Percentiles rank a stretch among this genome's conserved stretches.
Conservation (phyloP, 2,329 filamentous ascomycete species). For the Thielaviopsis ethacetica region DNA sequence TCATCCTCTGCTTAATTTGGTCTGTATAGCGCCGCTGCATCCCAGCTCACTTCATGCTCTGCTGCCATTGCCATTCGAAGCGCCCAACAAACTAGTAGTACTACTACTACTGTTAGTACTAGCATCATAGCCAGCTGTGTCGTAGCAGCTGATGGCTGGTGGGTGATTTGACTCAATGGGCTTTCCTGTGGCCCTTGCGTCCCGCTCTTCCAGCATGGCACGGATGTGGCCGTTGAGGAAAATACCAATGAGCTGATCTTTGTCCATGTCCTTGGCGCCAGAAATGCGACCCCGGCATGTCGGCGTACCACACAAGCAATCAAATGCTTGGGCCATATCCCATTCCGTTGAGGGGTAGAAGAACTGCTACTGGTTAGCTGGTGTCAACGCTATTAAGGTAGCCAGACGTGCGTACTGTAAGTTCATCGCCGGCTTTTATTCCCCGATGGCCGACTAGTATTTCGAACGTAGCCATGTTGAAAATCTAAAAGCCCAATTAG, state of each 20-base stretch:
- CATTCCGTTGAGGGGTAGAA: slow-evolving; percentile 66
- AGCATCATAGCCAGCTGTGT: background rate
- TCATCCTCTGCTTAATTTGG: slow-evolving; percentile 16
- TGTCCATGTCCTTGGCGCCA: slow-evolving; percentile 45
- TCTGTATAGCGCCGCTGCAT: slow-evolving; percentile 36
- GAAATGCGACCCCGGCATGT: slow-evolving; percentile 44
- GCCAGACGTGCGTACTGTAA: slow-evolving; percentile 26
- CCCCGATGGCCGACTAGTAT: slow-evolving; percentile 42
- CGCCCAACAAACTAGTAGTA: slow-evolving; percentile 3
- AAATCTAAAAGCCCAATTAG: slow-evolving; percentile 28
- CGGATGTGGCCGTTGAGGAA: slow-evolving; percentile 48
- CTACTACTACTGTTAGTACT: too few species aligned
- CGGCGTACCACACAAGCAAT: slow-evolving; percentile 42
- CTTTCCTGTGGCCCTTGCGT: slow-evolving; percentile 6
- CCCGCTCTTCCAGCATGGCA: slow-evolving; percentile 31
- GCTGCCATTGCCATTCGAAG: slow-evolving; percentile 6
- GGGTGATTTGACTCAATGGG: slow-evolving; percentile 21
- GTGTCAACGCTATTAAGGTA: background rate
- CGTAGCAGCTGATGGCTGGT: slow-evolving; percentile 13
- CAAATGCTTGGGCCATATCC: slow-evolving; percentile 56
- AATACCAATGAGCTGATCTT: slow-evolving; percentile 35
- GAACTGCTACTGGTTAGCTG: slow-evolving; percentile 27
- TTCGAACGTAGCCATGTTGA: slow-evolving; percentile 39
- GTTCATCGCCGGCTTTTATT: slow-evolving; percentile 37
- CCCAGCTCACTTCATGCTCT: slow-evolving; percentile 14